Conservation (phyloP, 306 rosid species). For the Pterocarpus macrocarpus region DNA sequence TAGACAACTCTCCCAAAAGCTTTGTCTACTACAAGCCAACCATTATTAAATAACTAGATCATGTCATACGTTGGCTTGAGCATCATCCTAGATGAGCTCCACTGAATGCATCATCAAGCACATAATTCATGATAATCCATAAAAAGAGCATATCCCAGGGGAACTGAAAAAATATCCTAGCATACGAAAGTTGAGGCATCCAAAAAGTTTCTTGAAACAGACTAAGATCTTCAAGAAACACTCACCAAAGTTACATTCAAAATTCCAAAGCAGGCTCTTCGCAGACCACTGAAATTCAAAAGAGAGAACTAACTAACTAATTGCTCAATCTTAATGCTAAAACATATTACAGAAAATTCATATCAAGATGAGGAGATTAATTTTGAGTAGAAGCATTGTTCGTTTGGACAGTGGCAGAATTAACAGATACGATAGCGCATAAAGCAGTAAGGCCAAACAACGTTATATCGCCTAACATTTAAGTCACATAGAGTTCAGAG, state of each 20-base stretch:
- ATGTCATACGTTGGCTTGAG: too few species aligned
- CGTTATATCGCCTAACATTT: slow-evolving; percentile 12
- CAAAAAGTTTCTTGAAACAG: slow-evolving; percentile 16
- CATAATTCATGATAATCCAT: too few species aligned
- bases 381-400: slow-evolving; percentile 18
- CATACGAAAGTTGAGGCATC: not conserved
- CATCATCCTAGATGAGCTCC: too few species aligned
- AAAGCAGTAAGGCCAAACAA: not conserved
- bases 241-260: slow-evolving; percentile 75
- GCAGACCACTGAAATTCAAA: slow-evolving; percentile 76
- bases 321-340: not conserved
- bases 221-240: slow-evolving; percentile 31
- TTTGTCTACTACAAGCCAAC: too few species aligned
- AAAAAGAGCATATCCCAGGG: too few species aligned
- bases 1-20: too few species aligned
- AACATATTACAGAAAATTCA: slow-evolving; percentile 19
- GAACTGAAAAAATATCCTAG: too few species aligned
- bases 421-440: not conserved
- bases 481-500: too few species aligned
- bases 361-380: slow-evolving; percentile 5
- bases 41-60: too few species aligned
- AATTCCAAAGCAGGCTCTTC: slow-evolving; percentile 78
- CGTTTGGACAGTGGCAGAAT: not conserved
- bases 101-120: too few species aligned
- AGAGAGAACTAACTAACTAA: slow-evolving; percentile 46